phyloP scores from a whole-genome alignment of 129 eudicot genomes.

The Flaveria brownii region DNA sequence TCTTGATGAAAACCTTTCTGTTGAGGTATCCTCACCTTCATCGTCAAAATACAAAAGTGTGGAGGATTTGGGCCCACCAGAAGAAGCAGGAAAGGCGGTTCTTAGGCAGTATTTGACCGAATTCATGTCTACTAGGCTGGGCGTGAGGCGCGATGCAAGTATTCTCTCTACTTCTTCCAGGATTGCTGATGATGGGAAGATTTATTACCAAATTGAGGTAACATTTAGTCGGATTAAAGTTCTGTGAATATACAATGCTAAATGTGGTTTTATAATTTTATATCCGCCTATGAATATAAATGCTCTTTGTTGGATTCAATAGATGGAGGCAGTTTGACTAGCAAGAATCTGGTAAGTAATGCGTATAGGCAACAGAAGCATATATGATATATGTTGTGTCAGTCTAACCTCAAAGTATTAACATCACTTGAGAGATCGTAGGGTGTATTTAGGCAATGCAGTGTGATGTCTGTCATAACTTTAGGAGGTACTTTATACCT shows the following conservation, averaged over 20 bases:
- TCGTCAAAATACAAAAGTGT: conserved; percentile 75
- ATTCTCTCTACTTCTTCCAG: conserved; percentile 76
- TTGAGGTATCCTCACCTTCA: conserved; percentile 90
- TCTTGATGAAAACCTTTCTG: conserved; percentile 82
- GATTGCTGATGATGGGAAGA: conserved; percentile 86
- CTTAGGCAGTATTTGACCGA: conserved; percentile 84
- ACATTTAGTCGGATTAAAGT: background rate
- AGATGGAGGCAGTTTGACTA: no score
- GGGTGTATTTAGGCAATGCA: no score
- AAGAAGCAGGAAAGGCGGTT: conserved; percentile 77
- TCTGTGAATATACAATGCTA: background rate
- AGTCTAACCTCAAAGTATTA: no score
- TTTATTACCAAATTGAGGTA: conserved; percentile 89
- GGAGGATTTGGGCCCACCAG: conserved; percentile 89
- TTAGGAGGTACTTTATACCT: no score
- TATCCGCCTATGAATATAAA: no score
- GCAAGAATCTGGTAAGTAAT: background rate
- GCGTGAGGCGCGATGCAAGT: conserved; percentile 80
- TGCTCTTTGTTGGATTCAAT: no score
- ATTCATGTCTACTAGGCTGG: conserved; percentile 98
- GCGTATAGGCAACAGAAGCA: background rate
- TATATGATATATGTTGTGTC: background rate
- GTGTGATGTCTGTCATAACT: no score
- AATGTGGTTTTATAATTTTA: no score
- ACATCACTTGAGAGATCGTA: no score